Conservation (phyloP, 2,329 filamentous ascomycete species). For the Teratosphaeria epicoccoides region DNA sequence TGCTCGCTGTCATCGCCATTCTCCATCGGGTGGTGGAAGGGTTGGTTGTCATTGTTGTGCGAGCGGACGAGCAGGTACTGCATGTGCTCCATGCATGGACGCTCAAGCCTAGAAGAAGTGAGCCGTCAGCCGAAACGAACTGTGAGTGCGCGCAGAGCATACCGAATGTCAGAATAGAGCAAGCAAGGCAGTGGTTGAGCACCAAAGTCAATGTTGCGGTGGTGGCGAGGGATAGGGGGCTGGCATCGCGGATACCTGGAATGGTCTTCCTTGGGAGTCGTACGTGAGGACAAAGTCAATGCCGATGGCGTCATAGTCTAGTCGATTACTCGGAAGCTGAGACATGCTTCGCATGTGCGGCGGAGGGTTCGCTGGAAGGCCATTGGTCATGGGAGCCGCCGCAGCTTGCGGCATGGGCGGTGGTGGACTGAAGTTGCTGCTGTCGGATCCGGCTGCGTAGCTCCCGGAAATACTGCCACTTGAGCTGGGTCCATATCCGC, state of each 20-base stretch:
- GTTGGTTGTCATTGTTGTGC: conserved; percentile 33
- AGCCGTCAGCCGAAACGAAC: conserved; percentile 12
- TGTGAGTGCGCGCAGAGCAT: conserved; percentile 7
- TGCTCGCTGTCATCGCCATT: conserved; percentile 43
- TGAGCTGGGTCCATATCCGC: conserved; percentile 35
- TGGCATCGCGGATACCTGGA: conserved; percentile 27
- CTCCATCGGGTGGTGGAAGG: conserved; percentile 27
- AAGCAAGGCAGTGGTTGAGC: neutral
- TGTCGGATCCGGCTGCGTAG: conserved; percentile 40
- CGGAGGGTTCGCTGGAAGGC: conserved; percentile 8
- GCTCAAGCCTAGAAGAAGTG: conserved; percentile 58
- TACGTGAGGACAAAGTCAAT: conserved; percentile 91
- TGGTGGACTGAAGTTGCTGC: conserved; percentile 38
- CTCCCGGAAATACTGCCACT: conserved; percentile 53
- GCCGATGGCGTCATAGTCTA: conserved; percentile 72
- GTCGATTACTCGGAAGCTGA: conserved; percentile 29
- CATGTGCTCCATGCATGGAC: conserved; percentile 85
- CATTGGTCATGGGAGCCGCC: neutral
- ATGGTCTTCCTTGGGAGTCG: conserved; percentile 35
- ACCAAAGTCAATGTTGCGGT: conserved; percentile 26
- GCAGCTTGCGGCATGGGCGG: conserved; percentile 15
- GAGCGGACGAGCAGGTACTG: conserved; percentile 60
- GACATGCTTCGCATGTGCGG: conserved; percentile 14
- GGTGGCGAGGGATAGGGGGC: conserved; percentile 54
- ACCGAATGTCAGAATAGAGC: conserved; percentile 2